Evolutionary conservation across 2,329 filamentous ascomycete species (phyloP), one percentile per base, ranked within the genome.

Genomic region (Pleomassaria siparia): DNA sequence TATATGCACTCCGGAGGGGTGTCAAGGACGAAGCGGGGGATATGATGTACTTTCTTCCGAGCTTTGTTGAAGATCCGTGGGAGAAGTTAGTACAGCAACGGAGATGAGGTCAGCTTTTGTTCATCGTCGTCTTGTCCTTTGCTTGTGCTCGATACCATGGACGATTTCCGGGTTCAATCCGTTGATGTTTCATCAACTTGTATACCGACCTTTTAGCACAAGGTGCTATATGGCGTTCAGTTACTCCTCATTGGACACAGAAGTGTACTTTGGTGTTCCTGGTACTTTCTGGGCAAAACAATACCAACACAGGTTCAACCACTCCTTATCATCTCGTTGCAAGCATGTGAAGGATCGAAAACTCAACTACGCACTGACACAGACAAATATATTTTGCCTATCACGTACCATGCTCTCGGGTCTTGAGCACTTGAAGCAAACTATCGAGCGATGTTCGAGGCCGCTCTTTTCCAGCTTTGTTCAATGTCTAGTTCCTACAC

Each of bases 31-130:
- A 73, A 49, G 71, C 70, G 1, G 88, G 86, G 75, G 88, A 85
- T 68, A 72, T 78, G 30, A 83, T 77, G 28, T 89, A 88, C 66
- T 91, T 89, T 66, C 80, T 88, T 49, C 80, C 81, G 0, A 79
- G 76, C 48, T 88, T 85, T 51, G 82, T 89, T 57, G 78, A 85
- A 63, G 89, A 91, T 63, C 88, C 88, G 0, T 91, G 88, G 88
- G 80, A 54, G 46, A 62, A 35, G 21, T 32, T 62, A n/a, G 18
- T 10, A n/a, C 35, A 37, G 35, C 35, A 24, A 20, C 35, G 35
- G 12, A 37, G 35, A 37, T 37, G 35, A 37, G 35, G 35, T 37
- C 24, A 22, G 35, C 35, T 37, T 37, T 5, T 13, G 21, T 13
- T 24, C 20, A n/a, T 37, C 20, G 21, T 21, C 25, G 12, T 28